Percentiles rank a stretch among this genome's conserved stretches.
phyloP scores from a whole-genome alignment of 1,139 yeast genomes.

The Geotrichum carabidarum region DNA sequence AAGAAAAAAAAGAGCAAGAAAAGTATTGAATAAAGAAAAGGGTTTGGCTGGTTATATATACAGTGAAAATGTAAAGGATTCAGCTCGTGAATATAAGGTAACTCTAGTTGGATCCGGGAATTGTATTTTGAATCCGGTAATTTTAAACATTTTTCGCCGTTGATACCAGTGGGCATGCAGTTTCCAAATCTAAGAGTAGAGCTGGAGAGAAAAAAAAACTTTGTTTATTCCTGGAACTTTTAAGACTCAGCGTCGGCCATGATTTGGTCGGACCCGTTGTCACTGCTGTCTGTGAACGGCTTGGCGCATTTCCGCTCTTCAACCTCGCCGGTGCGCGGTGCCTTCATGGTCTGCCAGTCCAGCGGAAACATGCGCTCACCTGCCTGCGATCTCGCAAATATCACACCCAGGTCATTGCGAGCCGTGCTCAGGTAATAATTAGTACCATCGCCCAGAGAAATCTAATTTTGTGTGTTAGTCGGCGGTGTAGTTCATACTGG shows the following conservation, averaged over 20 bases:
- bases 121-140: too few relatives aligned
- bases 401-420: conserved; percentile 85
- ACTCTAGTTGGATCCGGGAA: too few relatives aligned
- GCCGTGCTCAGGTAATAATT: conserved; percentile 89
- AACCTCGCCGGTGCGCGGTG: conserved; percentile 63
- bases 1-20: background rate
- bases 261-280: background rate
- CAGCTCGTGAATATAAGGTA: too few relatives aligned
- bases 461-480: conserved; percentile 20
- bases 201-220: too few relatives aligned
- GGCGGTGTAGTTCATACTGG: too few relatives aligned
- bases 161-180: too few relatives aligned
- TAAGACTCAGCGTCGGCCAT: too few relatives aligned
- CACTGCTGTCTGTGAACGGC: conserved; percentile 46
- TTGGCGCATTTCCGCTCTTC: conserved; percentile 91
- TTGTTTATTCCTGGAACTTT: too few relatives aligned
- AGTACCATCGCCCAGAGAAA: conserved; percentile 89
- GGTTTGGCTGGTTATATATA: background rate
- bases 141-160: too few relatives aligned
- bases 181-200: too few relatives aligned
- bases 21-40: background rate
- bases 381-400: conserved; percentile 65
- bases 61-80: background rate
- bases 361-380: conserved; percentile 83
- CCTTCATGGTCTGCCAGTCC: conserved; percentile 95